Conservation (phyloP, 2,329 filamentous ascomycete genomes). For the Diplodia mutila region DNA sequence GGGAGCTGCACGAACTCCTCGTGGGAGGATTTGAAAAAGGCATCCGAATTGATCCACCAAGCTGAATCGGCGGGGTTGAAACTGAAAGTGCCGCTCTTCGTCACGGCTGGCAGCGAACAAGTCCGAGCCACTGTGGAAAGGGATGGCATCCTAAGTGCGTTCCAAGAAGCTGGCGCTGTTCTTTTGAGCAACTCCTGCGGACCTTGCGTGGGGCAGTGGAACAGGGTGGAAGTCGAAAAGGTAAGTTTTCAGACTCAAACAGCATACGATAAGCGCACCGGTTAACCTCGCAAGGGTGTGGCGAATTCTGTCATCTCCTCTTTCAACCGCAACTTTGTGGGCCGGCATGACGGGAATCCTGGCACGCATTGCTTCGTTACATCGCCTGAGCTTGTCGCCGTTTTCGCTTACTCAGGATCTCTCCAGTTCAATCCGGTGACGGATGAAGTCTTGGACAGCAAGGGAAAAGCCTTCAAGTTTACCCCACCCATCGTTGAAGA, state of each 20-base stretch:
- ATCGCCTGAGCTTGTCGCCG: slow-evolving; percentile 53
- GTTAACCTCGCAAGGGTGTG: slow-evolving; percentile 30
- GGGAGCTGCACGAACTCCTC: slow-evolving; percentile 45
- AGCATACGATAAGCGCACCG: not conserved
- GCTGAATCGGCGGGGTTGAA: slow-evolving; percentile 38
- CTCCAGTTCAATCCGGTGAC: slow-evolving; percentile 37
- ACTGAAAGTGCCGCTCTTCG: slow-evolving; percentile 38
- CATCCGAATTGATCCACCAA: slow-evolving; percentile 36
- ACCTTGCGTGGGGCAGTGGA: slow-evolving; percentile 44
- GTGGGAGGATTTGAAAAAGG: slow-evolving; percentile 43
- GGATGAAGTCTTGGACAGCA: slow-evolving; percentile 28
- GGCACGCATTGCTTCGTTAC: slow-evolving; percentile 56
- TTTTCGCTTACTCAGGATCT: slow-evolving; percentile 33
- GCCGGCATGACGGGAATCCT: slow-evolving; percentile 45
- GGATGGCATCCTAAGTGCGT: slow-evolving; percentile 34
- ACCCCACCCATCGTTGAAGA: slow-evolving; percentile 34
- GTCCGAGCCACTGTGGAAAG: slow-evolving; percentile 39
- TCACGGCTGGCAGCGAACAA: slow-evolving; percentile 43
- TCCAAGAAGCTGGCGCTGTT: slow-evolving; percentile 38
- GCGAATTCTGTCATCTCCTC: slow-evolving; percentile 42
- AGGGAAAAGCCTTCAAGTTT: slow-evolving; percentile 33
- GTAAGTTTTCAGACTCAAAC: not conserved
- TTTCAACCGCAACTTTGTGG: slow-evolving; percentile 46
- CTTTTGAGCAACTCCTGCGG: slow-evolving; percentile 42
- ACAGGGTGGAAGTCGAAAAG: slow-evolving; percentile 38